Base-by-base conservation (phyloP, 2,329 filamentous ascomycete genomes). In the Ophiocordyceps australis region DNA sequence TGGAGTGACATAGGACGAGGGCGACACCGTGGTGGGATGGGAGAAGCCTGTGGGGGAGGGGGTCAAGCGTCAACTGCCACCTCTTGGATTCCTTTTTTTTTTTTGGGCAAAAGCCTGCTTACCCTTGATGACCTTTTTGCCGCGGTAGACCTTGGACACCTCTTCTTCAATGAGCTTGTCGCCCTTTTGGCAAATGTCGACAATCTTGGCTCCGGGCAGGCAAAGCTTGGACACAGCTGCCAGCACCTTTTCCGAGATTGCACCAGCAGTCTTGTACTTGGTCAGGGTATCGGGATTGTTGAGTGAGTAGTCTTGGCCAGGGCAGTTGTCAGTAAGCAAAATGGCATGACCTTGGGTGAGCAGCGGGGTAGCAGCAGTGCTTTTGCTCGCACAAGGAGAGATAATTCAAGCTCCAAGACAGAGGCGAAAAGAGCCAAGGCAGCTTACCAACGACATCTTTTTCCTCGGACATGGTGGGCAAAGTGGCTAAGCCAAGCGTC, bases 251-350 rank as follows among this genome's bases (percentile, higher is more conserved):
- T 94, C 81, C 26, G 86, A 89, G 57, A 98, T 95, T 51, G 79
- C 67, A 35, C 80, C 86, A 30, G 89, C 89, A 38, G 79, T 85
- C 74, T 93, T 95, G 70, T 95, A 95, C 68, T 95, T 98, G 59
- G 89, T 95, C 43, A 98, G 69, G 44, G 83, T 94, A 53, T 91
- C 80, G 34, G 80, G 81, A 64, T 91, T 89, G 55, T 74, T 80
- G 54, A 94, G 72, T 40, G 79, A 69, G 62, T 91, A 85, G 53
- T 92, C 81, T 92, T n/a, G n/a, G n/a, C n/a, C n/a, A n/a, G n/a
- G n/a, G n/a, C n/a, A n/a, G n/a, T n/a, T n/a, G n/a, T n/a, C n/a
- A n/a, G n/a, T n/a, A n/a, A n/a, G n/a, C n/a, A n/a, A n/a, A n/a
- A n/a, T n/a, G n/a, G n/a, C n/a, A n/a, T n/a, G n/a, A n/a, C 9